phyloP scores from a whole-genome alignment of 495 filamentous ascomycete species.

The Neurospora sp. region DNA sequence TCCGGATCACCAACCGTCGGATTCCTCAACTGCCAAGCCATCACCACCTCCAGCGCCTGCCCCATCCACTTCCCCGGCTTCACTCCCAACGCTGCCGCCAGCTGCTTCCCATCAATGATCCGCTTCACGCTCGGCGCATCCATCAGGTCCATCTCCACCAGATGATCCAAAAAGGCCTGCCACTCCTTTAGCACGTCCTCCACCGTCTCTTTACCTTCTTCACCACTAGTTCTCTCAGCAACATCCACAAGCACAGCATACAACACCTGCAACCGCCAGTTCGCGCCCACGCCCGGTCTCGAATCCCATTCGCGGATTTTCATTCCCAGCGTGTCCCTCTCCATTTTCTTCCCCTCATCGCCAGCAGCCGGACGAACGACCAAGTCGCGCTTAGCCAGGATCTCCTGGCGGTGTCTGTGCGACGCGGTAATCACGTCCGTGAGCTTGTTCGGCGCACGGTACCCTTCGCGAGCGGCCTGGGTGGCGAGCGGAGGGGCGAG shows the following conservation, averaged over 20 bases:
- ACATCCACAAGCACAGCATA: slow-evolving; percentile 60
- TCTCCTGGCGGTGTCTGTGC: slow-evolving; percentile 45
- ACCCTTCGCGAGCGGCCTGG: slow-evolving; percentile 60
- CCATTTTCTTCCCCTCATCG: slow-evolving; percentile 24
- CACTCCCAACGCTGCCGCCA: slow-evolving; percentile 49
- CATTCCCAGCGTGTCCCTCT: slow-evolving; percentile 54
- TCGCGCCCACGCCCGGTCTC: slow-evolving; percentile 23
- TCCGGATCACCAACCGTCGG: slow-evolving; percentile 51
- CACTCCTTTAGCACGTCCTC: slow-evolving; percentile 36
- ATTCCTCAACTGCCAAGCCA: slow-evolving; percentile 80
- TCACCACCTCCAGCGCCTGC: slow-evolving; percentile 55
- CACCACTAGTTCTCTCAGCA: slow-evolving; percentile 24
- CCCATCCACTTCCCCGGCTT: slow-evolving; percentile 72
- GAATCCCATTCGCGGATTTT: slow-evolving; percentile 65
- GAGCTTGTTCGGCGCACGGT: slow-evolving; percentile 68
- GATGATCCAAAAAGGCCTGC: slow-evolving; percentile 45
- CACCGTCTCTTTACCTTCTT: slow-evolving; percentile 14
- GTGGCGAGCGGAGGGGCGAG: slow-evolving; percentile 39
- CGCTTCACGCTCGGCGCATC: slow-evolving; percentile 44
- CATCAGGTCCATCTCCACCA: slow-evolving; percentile 40
- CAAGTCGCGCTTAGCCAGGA: slow-evolving; percentile 48
- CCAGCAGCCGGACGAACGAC: slow-evolving; percentile 15
- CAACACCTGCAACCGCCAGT: slow-evolving; percentile 69
- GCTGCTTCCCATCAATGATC: slow-evolving; percentile 54
- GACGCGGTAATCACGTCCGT: slow-evolving; percentile 54